Conservation (phyloP, 352 stramenopile genomes). For the Pythium rishiriense region DNA sequence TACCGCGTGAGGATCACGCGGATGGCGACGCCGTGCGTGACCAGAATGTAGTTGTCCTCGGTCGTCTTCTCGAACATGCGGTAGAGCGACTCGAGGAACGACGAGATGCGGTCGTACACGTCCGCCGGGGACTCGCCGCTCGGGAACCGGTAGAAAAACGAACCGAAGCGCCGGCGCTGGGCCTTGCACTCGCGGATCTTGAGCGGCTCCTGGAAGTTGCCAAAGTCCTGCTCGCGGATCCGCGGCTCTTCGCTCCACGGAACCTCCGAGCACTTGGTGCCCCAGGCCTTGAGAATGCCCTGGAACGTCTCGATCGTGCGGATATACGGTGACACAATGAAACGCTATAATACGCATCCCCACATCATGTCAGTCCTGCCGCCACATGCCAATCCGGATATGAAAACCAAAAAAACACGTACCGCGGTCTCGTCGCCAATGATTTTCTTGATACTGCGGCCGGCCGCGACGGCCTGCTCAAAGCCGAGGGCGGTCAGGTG, state of each 20-base stretch:
- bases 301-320: conserved; percentile 89
- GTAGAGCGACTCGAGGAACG: conserved; percentile 87
- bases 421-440: conserved; percentile 54
- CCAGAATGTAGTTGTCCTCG: conserved; percentile 83
- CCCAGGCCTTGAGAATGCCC: conserved; percentile 73
- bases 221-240: conserved; percentile 90
- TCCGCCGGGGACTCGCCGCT: conserved; percentile 87
- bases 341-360: conserved; percentile 42
- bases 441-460: conserved; percentile 72
- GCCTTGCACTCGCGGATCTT: conserved; percentile 84
- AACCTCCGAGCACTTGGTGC: conserved; percentile 48
- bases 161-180: conserved; percentile 74
- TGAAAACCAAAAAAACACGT: background rate
- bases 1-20: conserved; percentile 88
- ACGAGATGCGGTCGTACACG: conserved; percentile 88
- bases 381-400: background rate
- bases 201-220: conserved; percentile 85
- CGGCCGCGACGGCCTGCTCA: conserved; percentile 67
- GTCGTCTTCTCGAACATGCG: conserved; percentile 80
- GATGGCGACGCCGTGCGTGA: conserved; percentile 87
- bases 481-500: conserved; percentile 80
- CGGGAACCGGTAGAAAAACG: conserved; percentile 90
- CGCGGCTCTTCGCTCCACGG: conserved; percentile 83
- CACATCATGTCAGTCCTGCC: background rate
- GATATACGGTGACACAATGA: conserved; percentile 84